Evolutionary conservation across 805 yeast genomes (phyloP).

Genomic region (Starmerella floris): DNA sequence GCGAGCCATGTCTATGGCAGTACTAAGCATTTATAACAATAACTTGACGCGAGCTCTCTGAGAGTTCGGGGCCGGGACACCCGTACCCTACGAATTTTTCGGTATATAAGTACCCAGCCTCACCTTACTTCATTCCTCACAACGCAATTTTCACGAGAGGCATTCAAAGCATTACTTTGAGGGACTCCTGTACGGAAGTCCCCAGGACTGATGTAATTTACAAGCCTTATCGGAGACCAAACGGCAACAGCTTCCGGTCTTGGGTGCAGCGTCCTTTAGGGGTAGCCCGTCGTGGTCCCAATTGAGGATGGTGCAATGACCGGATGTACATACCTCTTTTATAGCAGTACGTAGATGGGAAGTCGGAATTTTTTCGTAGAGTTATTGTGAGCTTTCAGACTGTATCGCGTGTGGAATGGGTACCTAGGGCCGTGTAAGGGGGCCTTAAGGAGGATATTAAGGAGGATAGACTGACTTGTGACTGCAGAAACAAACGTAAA

Average conservation of each 20-base stretch:
- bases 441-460: too few relatives aligned
- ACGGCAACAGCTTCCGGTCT: conserved; percentile 20
- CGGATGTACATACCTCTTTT: conserved; percentile 14
- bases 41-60: too few relatives aligned
- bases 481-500: too few relatives aligned
- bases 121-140: conserved; percentile 13
- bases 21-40: too few relatives aligned
- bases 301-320: conserved; percentile 22
- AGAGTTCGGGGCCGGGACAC: too few relatives aligned
- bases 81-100: background rate
- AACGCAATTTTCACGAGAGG: conserved; percentile 19
- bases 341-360: too few relatives aligned
- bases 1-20: too few relatives aligned
- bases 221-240: conserved; percentile 18
- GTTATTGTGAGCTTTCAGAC: too few relatives aligned
- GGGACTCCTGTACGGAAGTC: conserved; percentile 19
- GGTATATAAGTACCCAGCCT: background rate
- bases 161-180: conserved; percentile 20
- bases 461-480: too few relatives aligned
- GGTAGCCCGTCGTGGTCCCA: conserved; percentile 23
- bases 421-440: too few relatives aligned
- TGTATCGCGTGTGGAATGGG: too few relatives aligned
- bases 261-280: conserved; percentile 23
- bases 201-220: conserved; percentile 21
- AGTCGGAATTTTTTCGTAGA: too few relatives aligned